A percentile compares a stretch with the other conserved stretches of the same genome.
These are phyloP conservation scores for Hansenula lynferdii DNA, from an alignment of 1,139 yeast species.

Conservation along the genomic window DNA sequence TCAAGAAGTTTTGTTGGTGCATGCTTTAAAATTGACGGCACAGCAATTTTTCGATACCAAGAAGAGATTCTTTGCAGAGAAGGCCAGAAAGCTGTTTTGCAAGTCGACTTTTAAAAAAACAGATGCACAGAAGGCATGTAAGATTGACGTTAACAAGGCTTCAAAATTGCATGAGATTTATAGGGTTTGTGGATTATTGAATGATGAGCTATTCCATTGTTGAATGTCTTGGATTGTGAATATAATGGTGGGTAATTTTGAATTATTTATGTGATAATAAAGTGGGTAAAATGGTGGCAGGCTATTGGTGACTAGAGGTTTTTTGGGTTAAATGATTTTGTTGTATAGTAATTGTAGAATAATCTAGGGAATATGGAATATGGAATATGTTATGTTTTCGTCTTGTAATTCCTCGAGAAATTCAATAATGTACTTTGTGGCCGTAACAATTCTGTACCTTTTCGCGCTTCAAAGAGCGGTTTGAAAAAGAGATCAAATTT, in stretches of 20 bases:
- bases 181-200: slow-evolving; percentile 15
- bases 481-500: no score
- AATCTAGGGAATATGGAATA: no score
- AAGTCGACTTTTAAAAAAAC: slow-evolving; percentile 18
- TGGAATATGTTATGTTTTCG: no score
- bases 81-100: slow-evolving; percentile 17
- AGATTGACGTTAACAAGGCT: slow-evolving; percentile 22
- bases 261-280: no score
- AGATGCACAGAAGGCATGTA: slow-evolving; percentile 24
- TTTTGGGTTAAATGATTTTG: no score
- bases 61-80: slow-evolving; percentile 22
- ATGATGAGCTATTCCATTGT: slow-evolving; percentile 10
- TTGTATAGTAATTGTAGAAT: no score
- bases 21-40: slow-evolving; percentile 17
- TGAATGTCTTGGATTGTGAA: background rate
- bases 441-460: no score
- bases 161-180: slow-evolving; percentile 20
- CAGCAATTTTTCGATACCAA: slow-evolving; percentile 19
- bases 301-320: background rate
- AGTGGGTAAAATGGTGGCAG: no score
- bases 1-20: slow-evolving; percentile 9
- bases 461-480: no score
- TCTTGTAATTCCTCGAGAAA: background rate
- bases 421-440: no score
- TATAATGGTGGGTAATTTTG: background rate